Base-by-base conservation (phyloP, 331 rosid species). In the Prunus yedoensis region DNA sequence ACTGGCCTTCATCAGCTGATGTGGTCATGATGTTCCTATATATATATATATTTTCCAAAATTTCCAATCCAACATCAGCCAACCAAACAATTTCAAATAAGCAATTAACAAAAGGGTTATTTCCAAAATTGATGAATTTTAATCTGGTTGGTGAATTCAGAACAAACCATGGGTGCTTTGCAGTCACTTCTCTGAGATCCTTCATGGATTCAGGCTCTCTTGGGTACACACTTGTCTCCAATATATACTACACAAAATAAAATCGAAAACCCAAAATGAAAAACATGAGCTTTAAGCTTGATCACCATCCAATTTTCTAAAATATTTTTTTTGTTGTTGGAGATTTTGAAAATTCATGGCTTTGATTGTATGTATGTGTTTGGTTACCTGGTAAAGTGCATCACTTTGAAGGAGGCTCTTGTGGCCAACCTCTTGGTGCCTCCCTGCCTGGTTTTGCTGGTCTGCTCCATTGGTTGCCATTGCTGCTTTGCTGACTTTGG, bases 1-100 rank as follows among this genome's bases (percentile, higher is more conserved):
- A 92, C 50, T 94, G 99, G 0, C 99, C 97, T 83, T 92, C 99
- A 35, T 94, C 99, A 20, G 99, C 97, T 35, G 99, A 94, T 56
- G 97, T 92, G 23, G 98, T 92, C 98, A 94, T 90, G 80, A 90
- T 77, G 86, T 89, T 90, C 98, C 98, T 94, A 84, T 82, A 65
- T 82, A 65, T 21, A n/a, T n/a, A 62, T 7, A 21, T 35, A 35
- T 35, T 32, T 32, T 32, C 38, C 38, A 32, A 32, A 4, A 32
- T 32, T 45, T 3, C 14, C 35, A 20, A 61, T 21, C 7, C 15
- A 9, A 57, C 6, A 79, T 10, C 15, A 11, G 38, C 4, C 32
- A 53, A 57, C 13, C 18, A 65, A 28, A 1, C 27, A 59, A 60
- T 46, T 28, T 21, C 7, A 18, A 45, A 46, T 16, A 50, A 64